Base-by-base conservation (phyloP, 306 rosid genomes). In the Astragalus glycyphyllos region DNA sequence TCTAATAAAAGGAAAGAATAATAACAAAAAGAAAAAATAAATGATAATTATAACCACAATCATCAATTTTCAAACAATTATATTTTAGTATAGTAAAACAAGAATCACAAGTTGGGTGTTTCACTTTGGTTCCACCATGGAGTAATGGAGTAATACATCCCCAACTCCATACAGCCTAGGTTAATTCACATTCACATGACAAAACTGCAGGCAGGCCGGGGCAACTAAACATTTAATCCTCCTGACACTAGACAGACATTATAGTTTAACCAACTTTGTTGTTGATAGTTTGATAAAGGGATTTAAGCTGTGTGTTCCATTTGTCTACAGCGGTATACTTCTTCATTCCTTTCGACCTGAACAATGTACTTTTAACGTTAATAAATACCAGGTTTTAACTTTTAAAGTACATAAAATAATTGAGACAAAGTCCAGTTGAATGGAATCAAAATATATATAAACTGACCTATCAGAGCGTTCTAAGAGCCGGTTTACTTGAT, bases 281-380 rank as follows among this genome's bases (percentile, higher is more conserved):
- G 80, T 87, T 81, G 82, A 89, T 85, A 26, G 96, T 84, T 65
- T 88, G 92, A 72, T 82, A 80, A 15, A 92, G 96, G 58, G 96
- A 88, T 78, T 80, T 88, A 41, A 92, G 88, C 77, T 92, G 98
- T 31, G 91, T 85, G 81, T 92, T 92, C 98, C 97, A 94, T 81
- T 94, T 94, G 77, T 94, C 96, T 61, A 94, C 67, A 5, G 96
- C 99, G 17, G 96, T 79, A 73, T 90, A 92, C 81, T 92, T 92
- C 76, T 92, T 92, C 96, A 85, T 85, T 81, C 98, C 98, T 81
- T 92, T 92, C 8, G 96, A 91, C 88, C 96, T 91, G 89, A 56
- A 77, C 37, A 71, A 51, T 26, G 34, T 34, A 50, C 4, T 69
- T 74, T 53, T 12, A 69, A 65, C 58, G 68, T 80, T 54, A 73